A percentile compares a stretch with the other conserved stretches of the same genome.
Evolutionary conservation across 257 asterid genomes (phyloP).

Genomic region (Petrea volubilis): DNA sequence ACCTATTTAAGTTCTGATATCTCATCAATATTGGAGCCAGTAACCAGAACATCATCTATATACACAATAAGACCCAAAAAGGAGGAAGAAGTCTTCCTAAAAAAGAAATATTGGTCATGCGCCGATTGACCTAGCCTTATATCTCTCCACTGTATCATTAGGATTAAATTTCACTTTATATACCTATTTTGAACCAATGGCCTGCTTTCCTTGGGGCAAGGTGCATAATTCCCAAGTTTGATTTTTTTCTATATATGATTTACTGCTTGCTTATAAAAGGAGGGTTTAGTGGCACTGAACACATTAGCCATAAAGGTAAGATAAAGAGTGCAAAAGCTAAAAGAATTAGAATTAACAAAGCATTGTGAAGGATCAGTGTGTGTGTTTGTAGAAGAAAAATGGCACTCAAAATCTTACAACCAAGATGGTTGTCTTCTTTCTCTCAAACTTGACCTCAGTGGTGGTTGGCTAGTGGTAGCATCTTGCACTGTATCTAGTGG

Average conservation of each 20-base stretch:
- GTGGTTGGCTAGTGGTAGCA: not conserved
- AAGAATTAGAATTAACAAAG: not conserved
- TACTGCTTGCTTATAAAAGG: not conserved
- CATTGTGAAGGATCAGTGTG: no score
- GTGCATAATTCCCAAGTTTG: not conserved
- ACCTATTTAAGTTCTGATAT: not conserved
- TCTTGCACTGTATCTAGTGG: not conserved
- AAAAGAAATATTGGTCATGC: not conserved
- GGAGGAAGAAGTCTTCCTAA: not conserved
- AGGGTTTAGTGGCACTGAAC: not conserved
- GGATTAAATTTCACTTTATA: not conserved
- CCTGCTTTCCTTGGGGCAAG: not conserved
- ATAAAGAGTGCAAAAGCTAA: not conserved
- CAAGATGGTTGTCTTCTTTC: not conserved
- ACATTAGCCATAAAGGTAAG: not conserved
- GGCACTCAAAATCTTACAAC: not conserved
- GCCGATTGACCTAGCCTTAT: not conserved
- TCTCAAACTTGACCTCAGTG: not conserved
- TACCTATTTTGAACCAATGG: not conserved
- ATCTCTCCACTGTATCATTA: no score
- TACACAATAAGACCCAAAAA: not conserved
- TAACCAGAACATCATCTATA: not conserved
- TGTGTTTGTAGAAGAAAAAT: no score
- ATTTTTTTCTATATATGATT: not conserved
- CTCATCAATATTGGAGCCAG: not conserved